Evolutionary conservation across 2,329 filamentous ascomycete genomes (phyloP), one percentile per base, ranked within the genome.

Genomic region (Immersiporthe knoxdaviesiana): DNA sequence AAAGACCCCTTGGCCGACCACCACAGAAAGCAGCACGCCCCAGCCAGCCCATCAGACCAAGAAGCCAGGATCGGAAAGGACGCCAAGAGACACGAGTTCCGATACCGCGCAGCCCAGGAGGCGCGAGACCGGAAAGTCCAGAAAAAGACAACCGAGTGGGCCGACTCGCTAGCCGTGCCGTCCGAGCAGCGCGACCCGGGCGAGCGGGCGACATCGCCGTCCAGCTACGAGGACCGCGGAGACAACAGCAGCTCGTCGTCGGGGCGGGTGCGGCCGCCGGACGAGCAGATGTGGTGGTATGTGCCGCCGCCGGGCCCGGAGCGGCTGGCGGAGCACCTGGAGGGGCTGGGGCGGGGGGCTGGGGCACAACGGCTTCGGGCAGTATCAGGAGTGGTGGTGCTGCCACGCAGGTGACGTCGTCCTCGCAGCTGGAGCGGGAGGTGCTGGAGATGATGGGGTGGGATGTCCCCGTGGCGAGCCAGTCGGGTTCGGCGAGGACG

Each of bases 201-300:
- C 12, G 24, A 27, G 24, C 52, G 24, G 12, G 24, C 24, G 4
- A 18, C 52, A 27, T 24, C 52, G 6, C 52, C 52, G 14, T 30
- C 52, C 27, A 56, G 52, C 52, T 56, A 30, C 52, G 52, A 47
- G 21, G 7, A n/a, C 2, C 18, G 12, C 12, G 12, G 52, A 14
- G 52, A 7, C 5, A 24, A 24, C 7, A 27, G 27, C 14, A 56
- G 12, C 52, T 56, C 52, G 24, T 56, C 59, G 30, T 61, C 21
- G 24, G 24, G 30, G 32, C 32, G 59, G 30, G 11, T 60, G 59
- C 59, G 59, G 59, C 21, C 30, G 59, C 39, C 30, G 30, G 32
- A 61, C 6, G 66, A 68, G 24, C 58, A 32, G 41, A 12, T 14
- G 35, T 63, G 61, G 61, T 32, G 35, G 35, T 35, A 35, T 35